phyloP scores from a whole-genome alignment of 306 rosid genomes.

The Acacia crassicarpa region DNA sequence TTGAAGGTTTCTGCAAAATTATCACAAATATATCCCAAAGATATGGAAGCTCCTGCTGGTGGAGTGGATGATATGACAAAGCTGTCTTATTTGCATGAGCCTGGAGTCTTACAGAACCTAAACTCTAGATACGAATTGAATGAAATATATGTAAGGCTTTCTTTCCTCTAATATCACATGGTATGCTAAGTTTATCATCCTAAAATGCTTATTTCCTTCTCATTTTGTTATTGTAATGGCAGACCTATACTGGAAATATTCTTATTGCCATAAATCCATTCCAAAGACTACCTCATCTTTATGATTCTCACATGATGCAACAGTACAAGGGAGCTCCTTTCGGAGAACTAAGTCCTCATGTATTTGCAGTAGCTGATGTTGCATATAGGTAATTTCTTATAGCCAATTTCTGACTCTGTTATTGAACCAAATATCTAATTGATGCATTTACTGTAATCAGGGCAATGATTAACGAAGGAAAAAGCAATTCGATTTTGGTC shows the following conservation, averaged over 20 bases:
- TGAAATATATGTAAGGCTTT: slow-evolving; percentile 79
- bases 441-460: slow-evolving; percentile 45
- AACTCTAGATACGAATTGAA: slow-evolving; percentile 89
- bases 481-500: slow-evolving; percentile 94
- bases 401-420: slow-evolving; percentile 25
- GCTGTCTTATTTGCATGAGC: slow-evolving; percentile 96
- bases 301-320: slow-evolving; percentile 94
- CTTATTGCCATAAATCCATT: slow-evolving; percentile 98
- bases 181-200: slow-evolving; percentile 14
- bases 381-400: slow-evolving; percentile 72
- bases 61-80: slow-evolving; percentile 99
- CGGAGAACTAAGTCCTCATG: slow-evolving; percentile 97
- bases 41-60: slow-evolving; percentile 87
- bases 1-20: slow-evolving; percentile 68
- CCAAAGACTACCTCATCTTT: slow-evolving; percentile 93
- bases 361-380: slow-evolving; percentile 97
- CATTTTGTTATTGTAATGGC: slow-evolving; percentile 34
- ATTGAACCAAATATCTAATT: slow-evolving; percentile 31
- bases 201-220: slow-evolving; percentile 21
- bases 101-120: slow-evolving; percentile 92
- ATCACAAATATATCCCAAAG: slow-evolving; percentile 73
- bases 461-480: slow-evolving; percentile 91
- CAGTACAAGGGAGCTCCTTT: slow-evolving; percentile 98
- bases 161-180: slow-evolving; percentile 28
- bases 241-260: slow-evolving; percentile 98